phyloP scores from a whole-genome alignment of 2,329 filamentous ascomycete genomes.

The Blastomyces silverae region DNA sequence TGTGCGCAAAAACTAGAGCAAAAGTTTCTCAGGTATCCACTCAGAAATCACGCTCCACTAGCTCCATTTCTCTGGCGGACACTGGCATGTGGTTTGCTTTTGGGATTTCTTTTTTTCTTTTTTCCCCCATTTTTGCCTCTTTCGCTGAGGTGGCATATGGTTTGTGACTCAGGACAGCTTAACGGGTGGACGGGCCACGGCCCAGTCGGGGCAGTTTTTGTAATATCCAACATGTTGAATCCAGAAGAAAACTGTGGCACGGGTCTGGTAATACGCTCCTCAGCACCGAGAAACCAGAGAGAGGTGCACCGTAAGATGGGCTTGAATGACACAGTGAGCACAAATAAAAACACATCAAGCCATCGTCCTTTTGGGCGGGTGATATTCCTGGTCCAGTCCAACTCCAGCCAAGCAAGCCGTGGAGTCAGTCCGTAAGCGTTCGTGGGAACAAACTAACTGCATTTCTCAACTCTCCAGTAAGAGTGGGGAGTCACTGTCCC shows the following conservation, averaged over 20 bases:
- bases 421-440: neutral
- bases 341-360: no score
- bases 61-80: neutral
- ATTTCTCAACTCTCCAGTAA: neutral
- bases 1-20: constrained; percentile 1
- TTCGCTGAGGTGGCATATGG: neutral
- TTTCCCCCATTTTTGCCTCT: neutral
- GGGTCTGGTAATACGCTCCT: constrained; percentile 8
- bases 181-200: neutral
- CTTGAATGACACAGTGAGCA: neutral
- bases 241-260: constrained; percentile 5
- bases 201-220: neutral
- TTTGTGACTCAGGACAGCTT: neutral
- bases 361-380: neutral
- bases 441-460: constrained; percentile 1
- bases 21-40: constrained; percentile 10
- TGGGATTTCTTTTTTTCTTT: neutral
- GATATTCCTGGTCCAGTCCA: neutral
- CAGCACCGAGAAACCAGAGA: neutral
- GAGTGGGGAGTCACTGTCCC: no score
- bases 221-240: constrained; percentile 3
- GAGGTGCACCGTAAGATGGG: neutral
- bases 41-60: neutral
- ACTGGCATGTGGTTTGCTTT: constrained; percentile 9
- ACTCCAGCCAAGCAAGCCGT: constrained; percentile 1